Percentiles rank a stretch among this genome's conserved stretches.
These are phyloP conservation scores for Hura crepitans DNA, from an alignment of 441 rosid genomes.

Conservation along the genomic window DNA sequence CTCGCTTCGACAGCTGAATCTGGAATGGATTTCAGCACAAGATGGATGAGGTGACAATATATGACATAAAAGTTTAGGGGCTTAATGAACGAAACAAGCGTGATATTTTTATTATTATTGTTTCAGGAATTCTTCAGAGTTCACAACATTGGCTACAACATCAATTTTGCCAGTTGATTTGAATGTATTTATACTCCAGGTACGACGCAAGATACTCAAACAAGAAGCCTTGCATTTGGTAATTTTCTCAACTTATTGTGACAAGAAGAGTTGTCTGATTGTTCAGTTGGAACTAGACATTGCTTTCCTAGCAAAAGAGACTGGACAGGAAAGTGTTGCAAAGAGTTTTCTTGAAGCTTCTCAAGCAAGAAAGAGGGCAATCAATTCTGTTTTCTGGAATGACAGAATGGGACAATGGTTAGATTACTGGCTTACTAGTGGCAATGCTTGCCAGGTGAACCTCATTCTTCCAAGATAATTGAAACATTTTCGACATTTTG, in stretches of 20 bases:
- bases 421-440: conserved; percentile 57
- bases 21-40: conserved; percentile 84
- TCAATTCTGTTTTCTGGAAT: conserved; percentile 67
- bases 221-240: conserved; percentile 5
- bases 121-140: conserved; percentile 52
- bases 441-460: conserved; percentile 34
- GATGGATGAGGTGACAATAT: conserved; percentile 77
- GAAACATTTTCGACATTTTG: neutral
- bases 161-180: conserved; percentile 66
- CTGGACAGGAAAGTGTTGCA: conserved; percentile 41
- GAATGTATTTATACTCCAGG: conserved; percentile 50
- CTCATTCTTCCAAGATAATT: neutral
- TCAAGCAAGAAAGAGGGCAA: conserved; percentile 51
- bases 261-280: conserved; percentile 17
- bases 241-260: conserved; percentile 4
- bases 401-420: conserved; percentile 73
- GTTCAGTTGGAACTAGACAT: conserved; percentile 86
- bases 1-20: conserved; percentile 81
- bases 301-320: conserved; percentile 55
- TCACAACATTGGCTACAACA: conserved; percentile 64
- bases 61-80: neutral
- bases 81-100: no score
- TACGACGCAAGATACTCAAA: conserved; percentile 21
- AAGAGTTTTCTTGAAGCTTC: conserved; percentile 48
- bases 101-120: neutral